Base-by-base conservation (phyloP, 2,329 filamentous ascomycete species). In the Cladosporium sp. region DNA sequence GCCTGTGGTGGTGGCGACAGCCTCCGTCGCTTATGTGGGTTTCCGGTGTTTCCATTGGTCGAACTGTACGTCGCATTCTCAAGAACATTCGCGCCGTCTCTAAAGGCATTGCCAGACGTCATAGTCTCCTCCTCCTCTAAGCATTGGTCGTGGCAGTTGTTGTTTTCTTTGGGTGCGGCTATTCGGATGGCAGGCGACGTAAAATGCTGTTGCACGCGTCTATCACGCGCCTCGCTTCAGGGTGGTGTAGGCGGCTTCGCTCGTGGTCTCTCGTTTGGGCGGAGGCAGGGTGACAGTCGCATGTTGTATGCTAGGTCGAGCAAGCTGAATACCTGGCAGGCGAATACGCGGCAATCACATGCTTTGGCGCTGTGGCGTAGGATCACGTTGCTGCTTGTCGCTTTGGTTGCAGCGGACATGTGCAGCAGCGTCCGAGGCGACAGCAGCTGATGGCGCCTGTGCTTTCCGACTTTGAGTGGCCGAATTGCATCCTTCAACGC, bases 181-280 rank as follows among this genome's bases (percentile, higher is more conserved):
- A 17, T 13, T n/a, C 40, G 39, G 47, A 19, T 24, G 15, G 20
- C 32, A 40, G 17, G 19, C 34, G 32, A 17, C 37, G 13, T 44
- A 45, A n/a, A n/a, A n/a, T 45, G n/a, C 10, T 22, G 28, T 48
- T 24, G 32, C 39, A 53, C 50, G 52, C 40, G 40, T 47, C 40
- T 10, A 17, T 54, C 51, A 54, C 51, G 51, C 52, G 52, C 17
- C 17, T 60, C 51, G 51, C 32, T 51, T 61, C 56, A 61, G 19
- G 59, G 59, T 49, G 50, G 59, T 52, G 56, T 48, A 28, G 32
- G 42, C 32, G 56, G 56, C 40, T 58, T 48, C 52, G 55, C 51
- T 55, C 51, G 51, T 35, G 51, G 52, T 55, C 20, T 28, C 20
- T 36, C 52, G 52, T 45, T 20, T 12, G 13, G n/a, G 24, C 12